Percentiles rank a stretch among this genome's conserved stretches.
phyloP scores from a whole-genome alignment of 257 asterid species.

The Coffea canephora region DNA sequence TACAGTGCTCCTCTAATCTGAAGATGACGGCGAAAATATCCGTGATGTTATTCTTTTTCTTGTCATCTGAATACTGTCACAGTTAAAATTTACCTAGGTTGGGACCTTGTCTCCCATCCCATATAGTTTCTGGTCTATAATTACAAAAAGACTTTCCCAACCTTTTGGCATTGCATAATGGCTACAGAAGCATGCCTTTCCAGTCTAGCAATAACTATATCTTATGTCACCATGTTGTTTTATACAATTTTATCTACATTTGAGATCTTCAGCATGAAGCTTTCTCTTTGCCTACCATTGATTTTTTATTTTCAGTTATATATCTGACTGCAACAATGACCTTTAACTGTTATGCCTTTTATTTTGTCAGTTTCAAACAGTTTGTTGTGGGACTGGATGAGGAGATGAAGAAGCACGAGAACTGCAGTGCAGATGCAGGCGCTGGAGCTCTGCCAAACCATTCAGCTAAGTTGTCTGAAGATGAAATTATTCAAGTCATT shows the following conservation, averaged over 20 bases:
- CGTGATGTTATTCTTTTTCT: background rate
- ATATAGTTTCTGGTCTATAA: background rate
- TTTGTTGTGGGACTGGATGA: slow-evolving; percentile 68
- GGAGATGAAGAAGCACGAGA: slow-evolving; percentile 48
- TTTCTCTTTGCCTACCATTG: background rate
- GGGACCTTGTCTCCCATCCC: too few relatives aligned
- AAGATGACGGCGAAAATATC: background rate
- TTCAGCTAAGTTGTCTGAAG: slow-evolving; percentile 33
- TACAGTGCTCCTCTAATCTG: background rate
- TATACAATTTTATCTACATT: background rate
- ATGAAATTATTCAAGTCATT: slow-evolving; percentile 55
- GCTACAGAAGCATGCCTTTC: background rate
- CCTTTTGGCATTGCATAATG: background rate
- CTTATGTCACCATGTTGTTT: background rate
- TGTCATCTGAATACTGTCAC: background rate
- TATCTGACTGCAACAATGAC: background rate
- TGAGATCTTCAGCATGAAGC: background rate
- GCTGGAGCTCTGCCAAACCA: slow-evolving; percentile 32
- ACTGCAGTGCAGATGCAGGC: slow-evolving; percentile 34
- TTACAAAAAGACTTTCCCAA: background rate
- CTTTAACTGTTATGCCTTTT: background rate
- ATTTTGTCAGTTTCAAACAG: slow-evolving; percentile 62
- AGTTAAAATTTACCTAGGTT: background rate
- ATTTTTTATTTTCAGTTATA: background rate
- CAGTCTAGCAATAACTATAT: background rate